Base-by-base conservation (phyloP, 1,284 basidiomycete genomes). In the Boletus sp. region DNA sequence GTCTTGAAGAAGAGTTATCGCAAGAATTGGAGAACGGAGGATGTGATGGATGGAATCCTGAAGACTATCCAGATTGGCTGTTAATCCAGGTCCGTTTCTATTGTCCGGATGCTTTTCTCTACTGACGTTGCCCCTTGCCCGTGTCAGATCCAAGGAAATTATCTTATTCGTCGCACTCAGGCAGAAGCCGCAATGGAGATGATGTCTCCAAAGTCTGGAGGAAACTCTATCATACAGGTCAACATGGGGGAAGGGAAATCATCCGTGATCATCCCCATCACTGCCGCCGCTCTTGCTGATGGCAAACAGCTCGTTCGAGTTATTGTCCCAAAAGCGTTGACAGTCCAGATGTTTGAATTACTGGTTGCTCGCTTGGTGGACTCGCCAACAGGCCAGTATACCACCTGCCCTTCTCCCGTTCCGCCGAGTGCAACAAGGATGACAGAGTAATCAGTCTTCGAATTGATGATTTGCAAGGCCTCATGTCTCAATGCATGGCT, bases 231-330 rank as follows among this genome's bases (percentile, higher is more conserved):
- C 0, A 33, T 33, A 13, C 46, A 47, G n/a, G n/a, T 47, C 46
- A 47, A 20, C 8, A 47, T 47, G 46, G 46, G 46, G 0, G 46
- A 47, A 9, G 46, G 46, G 29, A 47, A 84, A 60, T 78, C 82
- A 1, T 79, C 80, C 0, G 82, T 83, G 6, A 84, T 84, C 29
- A 72, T 79, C 0, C 82, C 82, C 1, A 68, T 83, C n/a, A 69
- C 74, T 22, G 69, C 75, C 0, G 66, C 73, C 1, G 58, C 72
- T 24, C 66, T 83, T 5, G 77, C 83, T 0, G 67, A 83, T 61
- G 74, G 77, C 1, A 42, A 67, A 4, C 76, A 70, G 16, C 70
- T 84, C 3, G 76, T 78, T 4, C 74, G 83, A 12, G 75, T 84
- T 8, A 64, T 83, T 3, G 76, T 80, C 16, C 73, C 81, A n/a